phyloP scores from a whole-genome alignment of 495 filamentous ascomycete genomes.

The Hypomontagnella monticulosa region DNA sequence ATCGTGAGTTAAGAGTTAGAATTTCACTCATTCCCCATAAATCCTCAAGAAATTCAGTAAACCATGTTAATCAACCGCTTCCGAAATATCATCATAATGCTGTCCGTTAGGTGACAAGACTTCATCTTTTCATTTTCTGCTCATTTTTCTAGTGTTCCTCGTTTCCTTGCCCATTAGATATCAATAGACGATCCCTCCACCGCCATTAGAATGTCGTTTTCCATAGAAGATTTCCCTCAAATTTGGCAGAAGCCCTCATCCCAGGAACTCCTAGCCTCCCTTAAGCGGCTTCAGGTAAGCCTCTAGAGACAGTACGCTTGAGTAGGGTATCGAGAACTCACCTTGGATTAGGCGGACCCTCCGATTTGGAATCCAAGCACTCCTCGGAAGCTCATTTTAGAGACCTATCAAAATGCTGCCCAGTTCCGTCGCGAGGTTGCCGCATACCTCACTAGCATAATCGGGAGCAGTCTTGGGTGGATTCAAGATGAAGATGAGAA shows the following conservation, averaged over 20 bases:
- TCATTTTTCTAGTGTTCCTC: neutral
- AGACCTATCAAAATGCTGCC: conserved; percentile 43
- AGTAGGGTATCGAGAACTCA: conserved; percentile 3
- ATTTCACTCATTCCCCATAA: conserved; percentile 8
- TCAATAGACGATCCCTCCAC: conserved; percentile 11
- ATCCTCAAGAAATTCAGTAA: neutral
- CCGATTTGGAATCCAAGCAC: conserved; percentile 51
- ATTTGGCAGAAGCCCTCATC: conserved; percentile 58
- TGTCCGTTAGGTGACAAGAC: conserved; percentile 30
- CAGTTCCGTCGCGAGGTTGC: conserved; percentile 53
- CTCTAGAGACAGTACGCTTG: neutral
- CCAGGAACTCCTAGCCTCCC: conserved; percentile 47
- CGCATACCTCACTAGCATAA: conserved; percentile 77
- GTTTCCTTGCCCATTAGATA: conserved; percentile 2
- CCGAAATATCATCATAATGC: conserved; percentile 25
- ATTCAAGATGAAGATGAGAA: conserved; percentile 72
- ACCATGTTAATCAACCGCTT: conserved; percentile 13
- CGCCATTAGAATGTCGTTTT: conserved; percentile 30
- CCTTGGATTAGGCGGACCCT: conserved; percentile 44
- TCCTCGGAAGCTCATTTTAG: conserved; percentile 44
- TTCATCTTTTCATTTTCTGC: conserved; percentile 5
- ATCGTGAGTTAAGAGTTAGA: neutral
- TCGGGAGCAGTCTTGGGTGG: conserved; percentile 80
- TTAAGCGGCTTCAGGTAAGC: conserved; percentile 50
- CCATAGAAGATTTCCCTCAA: conserved; percentile 50